Evolutionary conservation across 805 yeast genomes (phyloP), one percentile per base, ranked within the genome.

Genomic region (Yamadazyma tumulicola): DNA sequence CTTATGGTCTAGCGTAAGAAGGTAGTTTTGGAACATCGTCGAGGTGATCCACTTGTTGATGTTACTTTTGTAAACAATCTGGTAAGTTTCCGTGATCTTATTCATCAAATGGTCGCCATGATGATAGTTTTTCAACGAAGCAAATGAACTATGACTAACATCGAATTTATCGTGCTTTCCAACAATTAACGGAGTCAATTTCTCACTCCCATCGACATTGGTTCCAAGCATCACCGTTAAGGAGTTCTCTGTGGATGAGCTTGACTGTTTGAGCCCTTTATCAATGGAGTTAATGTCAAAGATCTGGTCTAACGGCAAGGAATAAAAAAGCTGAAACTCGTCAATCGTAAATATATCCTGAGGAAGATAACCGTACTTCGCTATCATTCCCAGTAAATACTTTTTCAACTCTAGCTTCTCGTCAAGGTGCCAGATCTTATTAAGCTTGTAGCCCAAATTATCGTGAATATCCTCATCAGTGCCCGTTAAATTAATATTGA

Each of bases 21-120:
- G 49, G 72, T 82, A 79, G 44, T 78, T 77, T 43, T 78, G 80
- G 45, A 79, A 79, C 48, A 77, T 56, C 13, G 76, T 72, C 5
- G 81, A 71, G 2, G 85, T 79, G 21, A 79, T 57, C 81, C 84
- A 77, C 37, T 77, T 74, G 54, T 74, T 75, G 29, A 71, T 66
- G 43, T 79, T 79, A 33, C 79, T 74, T 41, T 76, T 78, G 52
- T 77, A 79, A 9, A 70, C 61, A 6, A 79, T 61, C 9, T 72
- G 72, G 48, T 75, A 75, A 25, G 63, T 67, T 24, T 68, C 69
- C 0, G 78, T 68, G 33, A 77, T 57, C 45, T 75, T 77, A 45
- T 59, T 55, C 52, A 51, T 49, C 11, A 55, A 27, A 10, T 22
- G 28, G 21, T 31, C 21, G 17, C 31, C 34, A n/a, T 11, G 18